Evolutionary conservation across 169 alveolate genomes (phyloP).

Genomic region (Amoebophrya sp.): DNA sequence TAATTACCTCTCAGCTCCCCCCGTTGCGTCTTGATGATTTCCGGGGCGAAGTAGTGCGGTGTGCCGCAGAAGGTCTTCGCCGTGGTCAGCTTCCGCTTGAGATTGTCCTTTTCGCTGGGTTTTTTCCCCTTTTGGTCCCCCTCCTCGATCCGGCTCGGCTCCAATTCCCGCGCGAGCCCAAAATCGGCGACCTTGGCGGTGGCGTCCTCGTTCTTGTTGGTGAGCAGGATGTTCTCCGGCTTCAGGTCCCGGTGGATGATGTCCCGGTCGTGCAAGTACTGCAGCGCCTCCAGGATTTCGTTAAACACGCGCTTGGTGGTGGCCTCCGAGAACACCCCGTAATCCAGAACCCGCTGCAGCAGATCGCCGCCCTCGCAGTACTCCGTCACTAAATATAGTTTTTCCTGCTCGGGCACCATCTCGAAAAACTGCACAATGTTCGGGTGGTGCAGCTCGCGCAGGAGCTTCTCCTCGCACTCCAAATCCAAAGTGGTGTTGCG

Average conservation of each 20-base stretch:
- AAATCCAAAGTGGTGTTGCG: neutral
- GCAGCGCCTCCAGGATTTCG: neutral
- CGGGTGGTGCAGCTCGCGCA: neutral
- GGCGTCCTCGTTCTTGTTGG: neutral
- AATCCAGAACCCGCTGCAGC: conserved; percentile 30
- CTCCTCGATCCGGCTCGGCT: too few species aligned
- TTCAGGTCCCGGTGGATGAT: conserved; percentile 31
- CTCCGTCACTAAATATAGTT: neutral
- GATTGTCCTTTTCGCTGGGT: neutral
- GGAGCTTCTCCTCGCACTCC: neutral
- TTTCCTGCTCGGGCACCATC: neutral
- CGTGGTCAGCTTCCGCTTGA: neutral
- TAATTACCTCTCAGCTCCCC: neutral
- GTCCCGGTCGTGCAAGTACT: conserved; percentile 29
- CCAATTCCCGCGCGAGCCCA: conserved; percentile 30
- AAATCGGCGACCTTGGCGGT: conserved; percentile 28
- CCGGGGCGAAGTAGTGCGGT: conserved; percentile 18
- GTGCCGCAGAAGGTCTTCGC: neutral
- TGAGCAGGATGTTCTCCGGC: conserved; percentile 35
- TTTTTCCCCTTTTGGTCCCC: too few species aligned
- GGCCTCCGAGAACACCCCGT: neutral
- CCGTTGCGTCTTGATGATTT: neutral
- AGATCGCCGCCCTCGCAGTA: conserved; percentile 27
- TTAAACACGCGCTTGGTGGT: neutral
- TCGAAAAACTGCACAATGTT: neutral